phyloP scores from a whole-genome alignment of 805 yeast genomes.

The Starmerella kuoi region DNA sequence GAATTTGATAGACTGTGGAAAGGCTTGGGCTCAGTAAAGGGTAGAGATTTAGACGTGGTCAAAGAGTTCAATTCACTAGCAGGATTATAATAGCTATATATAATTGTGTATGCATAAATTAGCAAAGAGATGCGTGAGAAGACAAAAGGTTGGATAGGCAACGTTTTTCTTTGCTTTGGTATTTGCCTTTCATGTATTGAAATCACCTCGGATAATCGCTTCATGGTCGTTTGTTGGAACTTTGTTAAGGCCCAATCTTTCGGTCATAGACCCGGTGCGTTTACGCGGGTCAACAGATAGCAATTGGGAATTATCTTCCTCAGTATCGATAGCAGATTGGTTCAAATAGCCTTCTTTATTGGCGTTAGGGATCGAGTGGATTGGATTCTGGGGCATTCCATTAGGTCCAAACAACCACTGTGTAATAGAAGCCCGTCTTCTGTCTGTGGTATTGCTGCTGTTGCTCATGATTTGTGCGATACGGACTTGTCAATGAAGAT shows the following conservation, averaged over 20 bases:
- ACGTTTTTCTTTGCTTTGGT: too few species aligned
- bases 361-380: neutral
- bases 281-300: neutral
- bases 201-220: slow-evolving; percentile 16
- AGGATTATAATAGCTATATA: neutral
- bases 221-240: slow-evolving; percentile 15
- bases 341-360: neutral
- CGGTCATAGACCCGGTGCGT: slow-evolving; percentile 10
- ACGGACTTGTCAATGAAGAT: too few species aligned
- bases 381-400: neutral
- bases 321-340: neutral
- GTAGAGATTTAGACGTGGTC: neutral
- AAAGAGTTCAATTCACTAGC: slow-evolving; percentile 1
- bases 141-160: too few species aligned
- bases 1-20: slow-evolving; percentile 42
- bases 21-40: slow-evolving; percentile 2
- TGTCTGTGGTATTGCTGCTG: neutral
- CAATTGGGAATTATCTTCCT: neutral
- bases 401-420: slow-evolving; percentile 14
- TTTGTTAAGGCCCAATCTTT: slow-evolving; percentile 11
- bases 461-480: neutral
- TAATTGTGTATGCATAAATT: neutral
- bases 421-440: slow-evolving; percentile 9
- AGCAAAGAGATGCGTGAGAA: too few species aligned
- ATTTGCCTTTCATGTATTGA: neutral